Evolutionary conservation across 1,284 basidiomycete genomes (phyloP), one percentile per base, ranked within the genome.

Genomic region (Austroboletus niveus): DNA sequence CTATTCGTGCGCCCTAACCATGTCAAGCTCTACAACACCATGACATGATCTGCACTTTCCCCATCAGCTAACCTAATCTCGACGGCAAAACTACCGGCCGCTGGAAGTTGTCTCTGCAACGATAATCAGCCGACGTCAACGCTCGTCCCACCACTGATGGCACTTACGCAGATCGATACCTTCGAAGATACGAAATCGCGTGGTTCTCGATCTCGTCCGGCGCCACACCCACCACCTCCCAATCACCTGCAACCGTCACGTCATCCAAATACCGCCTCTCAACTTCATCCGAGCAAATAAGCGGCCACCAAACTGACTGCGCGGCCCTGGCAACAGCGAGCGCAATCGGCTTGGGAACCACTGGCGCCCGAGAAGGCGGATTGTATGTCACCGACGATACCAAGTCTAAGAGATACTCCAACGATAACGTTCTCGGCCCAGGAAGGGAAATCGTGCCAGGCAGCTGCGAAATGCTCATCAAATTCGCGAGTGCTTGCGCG

Each of bases 281-380:
- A 29, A 99, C 87, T 73, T 98, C 95, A 71, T 99, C 96, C 1
- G 93, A 90, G 66, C 82, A 86, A 55, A 98, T 77, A 52, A 90
- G 83, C 15, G 94, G 95, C 95, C 95, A 99, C 95, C 94, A 99
- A 0, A 83, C 78, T 5, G 74, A 68, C 72, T 98, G 91, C 41
- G 85, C 81, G 30, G 80, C 69, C 59, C 76, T 82, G 6, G 94
- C 81, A 32, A 92, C 72, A 8, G 79, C 64, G 45, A 81, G 75
- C 43, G 94, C 90, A 49, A 92, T 62, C 15, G 77, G 68, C 71
- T 92, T 92, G 44, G 96, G 95, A 38, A 98, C 68, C 42, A 84
- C 82, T 10, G 92, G 87, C 0, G 85, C 79, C 54, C 80, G 70
- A 54, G 81, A 83, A 63, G 82, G 79, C 47, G 81, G 84, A 61